Conservation (phyloP, 2,329 filamentous ascomycete species). For the Penicillium sp. region DNA sequence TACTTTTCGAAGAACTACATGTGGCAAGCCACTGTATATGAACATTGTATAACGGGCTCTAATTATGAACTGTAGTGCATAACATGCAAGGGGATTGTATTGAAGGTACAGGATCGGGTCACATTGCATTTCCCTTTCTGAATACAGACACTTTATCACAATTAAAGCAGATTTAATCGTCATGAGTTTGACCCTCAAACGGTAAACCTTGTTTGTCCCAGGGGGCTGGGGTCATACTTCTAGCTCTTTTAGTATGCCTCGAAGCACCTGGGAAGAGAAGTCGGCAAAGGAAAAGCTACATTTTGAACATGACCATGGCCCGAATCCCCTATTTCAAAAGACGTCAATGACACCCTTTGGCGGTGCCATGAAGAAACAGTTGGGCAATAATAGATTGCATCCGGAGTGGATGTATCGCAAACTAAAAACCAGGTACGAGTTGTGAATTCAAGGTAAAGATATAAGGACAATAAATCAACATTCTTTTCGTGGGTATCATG, state of each 20-base stretch:
- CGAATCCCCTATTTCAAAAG: too few relatives aligned
- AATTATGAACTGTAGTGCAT: too few relatives aligned
- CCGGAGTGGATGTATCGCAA: neutral
- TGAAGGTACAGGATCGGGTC: too few relatives aligned
- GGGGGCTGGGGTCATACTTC: neutral
- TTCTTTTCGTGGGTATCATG: neutral
- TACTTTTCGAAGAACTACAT: too few relatives aligned
- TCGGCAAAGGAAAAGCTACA: neutral
- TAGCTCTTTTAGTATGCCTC: neutral
- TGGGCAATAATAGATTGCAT: neutral
- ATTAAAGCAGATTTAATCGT: neutral
- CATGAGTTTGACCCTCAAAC: neutral
- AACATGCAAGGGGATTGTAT: too few relatives aligned
- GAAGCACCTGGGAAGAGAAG: neutral
- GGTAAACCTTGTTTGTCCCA: neutral
- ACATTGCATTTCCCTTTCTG: too few relatives aligned
- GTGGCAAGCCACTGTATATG: too few relatives aligned
- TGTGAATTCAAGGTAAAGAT: neutral
- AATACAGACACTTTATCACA: too few relatives aligned
- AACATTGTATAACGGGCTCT: too few relatives aligned
- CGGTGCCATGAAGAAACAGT: too few relatives aligned
- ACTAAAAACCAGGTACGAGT: neutral
- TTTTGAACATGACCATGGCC: too few relatives aligned
- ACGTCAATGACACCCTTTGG: too few relatives aligned
- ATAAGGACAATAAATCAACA: neutral